phyloP scores from a whole-genome alignment of 108 stramenopile genomes.

The Nitzschia putrida region DNA sequence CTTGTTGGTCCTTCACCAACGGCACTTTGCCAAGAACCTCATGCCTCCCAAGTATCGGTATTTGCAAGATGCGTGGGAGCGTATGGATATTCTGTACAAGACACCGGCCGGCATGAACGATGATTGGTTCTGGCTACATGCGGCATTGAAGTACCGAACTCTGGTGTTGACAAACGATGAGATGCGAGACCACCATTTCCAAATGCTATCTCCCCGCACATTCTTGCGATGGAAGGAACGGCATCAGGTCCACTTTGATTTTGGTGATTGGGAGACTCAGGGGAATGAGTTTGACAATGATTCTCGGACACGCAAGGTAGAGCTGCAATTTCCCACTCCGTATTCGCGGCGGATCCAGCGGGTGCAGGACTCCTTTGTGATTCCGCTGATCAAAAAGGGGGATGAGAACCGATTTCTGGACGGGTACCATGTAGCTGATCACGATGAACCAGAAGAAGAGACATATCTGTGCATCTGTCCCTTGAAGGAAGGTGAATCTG shows the following conservation, averaged over 20 bases:
- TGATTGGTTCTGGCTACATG: constrained; percentile 99
- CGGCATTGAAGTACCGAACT: constrained; percentile 67
- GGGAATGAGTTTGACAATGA: background rate
- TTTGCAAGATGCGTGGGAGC: constrained; percentile 56
- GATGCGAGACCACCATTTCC: constrained; percentile 99
- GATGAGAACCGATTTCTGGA: constrained; percentile 85
- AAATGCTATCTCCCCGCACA: constrained; percentile 84
- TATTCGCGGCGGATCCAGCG: constrained; percentile 82
- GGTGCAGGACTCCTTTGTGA: constrained; percentile 61
- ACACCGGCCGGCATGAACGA: constrained; percentile 90
- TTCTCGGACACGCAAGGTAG: constrained; percentile 21
- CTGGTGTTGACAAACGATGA: constrained; percentile 95
- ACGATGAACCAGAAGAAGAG: constrained; percentile 74
- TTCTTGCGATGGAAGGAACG: constrained; percentile 98
- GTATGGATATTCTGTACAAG: constrained; percentile 58
- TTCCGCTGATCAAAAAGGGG: constrained; percentile 80
- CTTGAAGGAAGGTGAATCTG: background rate
- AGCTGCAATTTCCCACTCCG: constrained; percentile 61
- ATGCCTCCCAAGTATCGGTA: constrained; percentile 52
- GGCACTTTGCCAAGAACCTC: constrained; percentile 68
- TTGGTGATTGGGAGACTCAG: constrained; percentile 51
- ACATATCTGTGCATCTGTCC: constrained; percentile 70
- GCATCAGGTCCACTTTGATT: constrained; percentile 84
- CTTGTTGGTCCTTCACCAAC: constrained; percentile 76
- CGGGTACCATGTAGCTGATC: constrained; percentile 68